A percentile compares a stretch with the other conserved stretches of the same genome.
These are phyloP conservation scores for Sclerotinia nivalis DNA, from an alignment of 2,329 filamentous ascomycete species.

Conservation along the genomic window DNA sequence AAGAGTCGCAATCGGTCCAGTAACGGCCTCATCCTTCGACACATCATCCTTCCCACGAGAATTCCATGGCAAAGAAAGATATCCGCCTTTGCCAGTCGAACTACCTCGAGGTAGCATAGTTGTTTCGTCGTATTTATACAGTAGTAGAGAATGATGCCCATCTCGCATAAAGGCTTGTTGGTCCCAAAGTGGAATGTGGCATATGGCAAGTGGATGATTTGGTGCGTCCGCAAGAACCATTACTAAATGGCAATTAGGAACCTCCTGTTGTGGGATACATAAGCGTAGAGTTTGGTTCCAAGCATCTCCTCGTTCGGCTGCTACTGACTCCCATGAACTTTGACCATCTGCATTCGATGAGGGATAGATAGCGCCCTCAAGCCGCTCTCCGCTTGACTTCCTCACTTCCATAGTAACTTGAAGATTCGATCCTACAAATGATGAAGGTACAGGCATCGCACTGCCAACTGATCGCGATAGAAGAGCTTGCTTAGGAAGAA, in stretches of 20 bases:
- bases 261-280: conserved; percentile 74
- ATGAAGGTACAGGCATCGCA: conserved; percentile 66
- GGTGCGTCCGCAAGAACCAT: conserved; percentile 88
- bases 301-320: conserved; percentile 72
- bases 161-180: conserved; percentile 87
- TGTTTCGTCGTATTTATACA: conserved; percentile 91
- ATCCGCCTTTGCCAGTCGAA: conserved; percentile 75
- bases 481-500: conserved; percentile 73
- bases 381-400: conserved; percentile 71
- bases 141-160: conserved; percentile 73
- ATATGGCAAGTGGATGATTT: conserved; percentile 84
- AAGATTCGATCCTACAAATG: conserved; percentile 68
- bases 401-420: conserved; percentile 90
- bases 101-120: conserved; percentile 68
- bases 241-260: conserved; percentile 79
- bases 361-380: conserved; percentile 84
- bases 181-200: conserved; percentile 93
- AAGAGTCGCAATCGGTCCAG: conserved; percentile 77
- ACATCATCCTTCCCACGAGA: conserved; percentile 65
- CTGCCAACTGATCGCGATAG: conserved; percentile 70
- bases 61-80: conserved; percentile 81
- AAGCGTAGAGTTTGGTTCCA: conserved; percentile 91
- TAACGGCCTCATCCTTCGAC: conserved; percentile 70
- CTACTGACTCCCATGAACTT: conserved; percentile 86
- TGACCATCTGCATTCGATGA: conserved; percentile 77